phyloP scores from a whole-genome alignment of 1,284 basidiomycete genomes.

The Rhodotorula glutinis region DNA sequence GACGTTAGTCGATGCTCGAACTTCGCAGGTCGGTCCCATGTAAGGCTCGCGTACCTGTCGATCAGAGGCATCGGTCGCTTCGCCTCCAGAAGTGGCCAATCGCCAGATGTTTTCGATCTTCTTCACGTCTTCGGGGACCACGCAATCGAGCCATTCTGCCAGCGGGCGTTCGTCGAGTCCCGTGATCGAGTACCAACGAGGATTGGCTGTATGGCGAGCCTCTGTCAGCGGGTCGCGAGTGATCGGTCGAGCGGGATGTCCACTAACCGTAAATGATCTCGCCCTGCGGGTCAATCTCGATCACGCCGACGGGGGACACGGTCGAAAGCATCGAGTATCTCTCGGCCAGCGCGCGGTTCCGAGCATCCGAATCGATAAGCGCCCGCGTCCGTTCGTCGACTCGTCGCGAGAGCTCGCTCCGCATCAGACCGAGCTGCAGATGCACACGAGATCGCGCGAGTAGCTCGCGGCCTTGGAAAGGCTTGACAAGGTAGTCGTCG shows the following conservation, averaged over 20 bases:
- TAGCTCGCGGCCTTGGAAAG: constrained; percentile 42
- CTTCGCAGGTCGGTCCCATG: neutral
- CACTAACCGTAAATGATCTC: constrained; percentile 23
- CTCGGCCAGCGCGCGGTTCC: constrained; percentile 39
- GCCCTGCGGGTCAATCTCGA: constrained; percentile 34
- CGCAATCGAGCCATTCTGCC: constrained; percentile 28
- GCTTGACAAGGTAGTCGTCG: constrained; percentile 44
- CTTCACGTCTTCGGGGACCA: constrained; percentile 25
- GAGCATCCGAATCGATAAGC: constrained; percentile 40
- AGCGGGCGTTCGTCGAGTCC: constrained; percentile 23
- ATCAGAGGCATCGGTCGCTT: constrained; percentile 13
- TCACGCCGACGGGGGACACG: constrained; percentile 44
- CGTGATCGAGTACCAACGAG: constrained; percentile 31
- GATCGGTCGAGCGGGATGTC: no score
- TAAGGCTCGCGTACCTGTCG: constrained; percentile 6
- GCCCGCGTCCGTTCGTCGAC: constrained; percentile 43
- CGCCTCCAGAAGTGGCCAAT: constrained; percentile 15
- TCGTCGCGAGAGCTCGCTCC: constrained; percentile 41
- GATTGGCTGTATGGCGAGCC: constrained; percentile 19
- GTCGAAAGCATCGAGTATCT: constrained; percentile 41
- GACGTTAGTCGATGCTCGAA: neutral
- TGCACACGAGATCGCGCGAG: constrained; percentile 42
- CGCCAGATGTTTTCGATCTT: constrained; percentile 21
- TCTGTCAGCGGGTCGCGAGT: neutral
- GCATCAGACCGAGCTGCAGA: constrained; percentile 43